These are phyloP conservation scores for Backusella westeae DNA, from an alignment of 192 early-diverging fungal genomes.

Conservation along the genomic window DNA sequence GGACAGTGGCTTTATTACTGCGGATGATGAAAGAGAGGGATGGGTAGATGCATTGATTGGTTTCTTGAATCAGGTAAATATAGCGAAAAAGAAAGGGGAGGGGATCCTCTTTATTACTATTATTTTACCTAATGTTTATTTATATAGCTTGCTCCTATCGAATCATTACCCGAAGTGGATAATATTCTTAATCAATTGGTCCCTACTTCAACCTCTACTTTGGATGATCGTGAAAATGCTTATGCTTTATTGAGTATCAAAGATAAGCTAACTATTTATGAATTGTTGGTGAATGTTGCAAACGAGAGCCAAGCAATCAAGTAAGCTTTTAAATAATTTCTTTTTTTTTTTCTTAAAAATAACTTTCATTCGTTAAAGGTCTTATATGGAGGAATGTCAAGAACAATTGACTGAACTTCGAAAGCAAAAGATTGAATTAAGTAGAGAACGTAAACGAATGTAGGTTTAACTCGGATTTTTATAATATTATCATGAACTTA, in stretches of 20 bases:
- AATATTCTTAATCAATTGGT: slow-evolving; percentile 45
- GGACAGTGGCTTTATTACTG: slow-evolving; percentile 38
- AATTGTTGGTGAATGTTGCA: slow-evolving; percentile 57
- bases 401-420: slow-evolving; percentile 69
- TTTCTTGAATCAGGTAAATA: slow-evolving; percentile 47
- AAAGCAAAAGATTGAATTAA: slow-evolving; percentile 73
- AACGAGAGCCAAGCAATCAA: slow-evolving; percentile 57
- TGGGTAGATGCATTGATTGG: slow-evolving; percentile 54
- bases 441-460: slow-evolving; percentile 62
- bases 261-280: slow-evolving; percentile 63
- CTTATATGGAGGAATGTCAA: slow-evolving; percentile 71
- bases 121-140: neutral
- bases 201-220: slow-evolving; percentile 33
- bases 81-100: neutral
- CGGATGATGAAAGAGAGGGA: slow-evolving; percentile 33
- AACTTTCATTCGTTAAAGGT: slow-evolving; percentile 31
- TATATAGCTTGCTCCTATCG: slow-evolving; percentile 43
- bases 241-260: slow-evolving; percentile 41
- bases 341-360: neutral
- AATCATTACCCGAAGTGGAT: slow-evolving; percentile 41
- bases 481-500: too few species aligned
- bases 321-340: slow-evolving; percentile 16
- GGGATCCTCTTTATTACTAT: neutral
- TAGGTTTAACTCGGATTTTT: slow-evolving; percentile 34
- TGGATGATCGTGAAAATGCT: slow-evolving; percentile 40